Base-by-base conservation (phyloP, 2,329 filamentous ascomycete species). In the Cyphellophora attinorum region DNA sequence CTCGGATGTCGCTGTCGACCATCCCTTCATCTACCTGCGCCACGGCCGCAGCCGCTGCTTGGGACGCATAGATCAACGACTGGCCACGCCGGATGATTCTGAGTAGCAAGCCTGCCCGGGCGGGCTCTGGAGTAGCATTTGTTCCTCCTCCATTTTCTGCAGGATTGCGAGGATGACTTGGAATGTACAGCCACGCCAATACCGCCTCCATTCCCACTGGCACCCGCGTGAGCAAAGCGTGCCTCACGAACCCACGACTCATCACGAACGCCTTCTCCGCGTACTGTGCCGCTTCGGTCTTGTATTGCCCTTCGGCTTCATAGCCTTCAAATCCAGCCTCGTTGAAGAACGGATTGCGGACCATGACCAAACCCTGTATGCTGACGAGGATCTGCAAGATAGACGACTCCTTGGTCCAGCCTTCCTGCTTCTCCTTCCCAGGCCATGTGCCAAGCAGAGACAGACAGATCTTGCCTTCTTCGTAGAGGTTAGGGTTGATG, bases 401-500 rank as follows among this genome's bases (percentile, higher is more conserved):
- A 0, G 70, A 76, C 38, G 68, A 72, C 35, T 65, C 64, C 0
- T 55, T 53, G 15, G 57, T 67, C 74, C 74, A 78, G 21, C 53
- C 60, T 49, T 76, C 72, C 23, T 63, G 62, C 3, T 64, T 55
- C 41, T 66, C 56, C 36, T 68, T 60, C 0, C 67, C 62, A 34
- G 71, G 65, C 74, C 74, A 78, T 2, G 74, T 78, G 10, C 72
- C 72, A 4, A 78, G 54, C 14, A 78, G 51, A 41, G 65, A 70
- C 11, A 78, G 54, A 45, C 74, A 78, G 19, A 78, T 74, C 47
- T 70, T 75, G 15, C 74, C 73, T 40, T 76, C 68, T 44, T 77
- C 72, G 50, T 77, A 77, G 2, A 79, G 53, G 44, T 79, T 79
- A 0, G 74, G 74, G 42, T 78, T 79, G 15, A 77, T 58, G n/a